Percentiles rank a stretch among this genome's conserved stretches.
These are phyloP conservation scores for Pythium phragmitis DNA, from an alignment of 352 stramenopile genomes.

Conservation along the genomic window DNA sequence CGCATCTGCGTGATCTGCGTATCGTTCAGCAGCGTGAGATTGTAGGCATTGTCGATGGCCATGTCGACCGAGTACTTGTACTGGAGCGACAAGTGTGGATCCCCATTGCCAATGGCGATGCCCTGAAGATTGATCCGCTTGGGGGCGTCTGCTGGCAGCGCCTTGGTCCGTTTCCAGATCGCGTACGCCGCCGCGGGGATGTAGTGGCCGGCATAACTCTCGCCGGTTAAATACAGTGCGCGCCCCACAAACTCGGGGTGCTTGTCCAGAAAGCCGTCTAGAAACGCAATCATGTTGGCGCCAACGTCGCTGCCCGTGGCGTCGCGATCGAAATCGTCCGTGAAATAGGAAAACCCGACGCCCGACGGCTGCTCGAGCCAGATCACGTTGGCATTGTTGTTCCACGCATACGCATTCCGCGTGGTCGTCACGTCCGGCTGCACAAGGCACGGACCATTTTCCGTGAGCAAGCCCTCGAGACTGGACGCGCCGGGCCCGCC, in stretches of 20 bases:
- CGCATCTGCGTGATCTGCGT: constrained; percentile 41
- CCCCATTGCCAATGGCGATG: constrained; percentile 71
- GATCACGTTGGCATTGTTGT: constrained; percentile 44
- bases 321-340: constrained; percentile 30
- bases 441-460: constrained; percentile 54
- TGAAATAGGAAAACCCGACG: constrained; percentile 41
- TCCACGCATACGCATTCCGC: constrained; percentile 49
- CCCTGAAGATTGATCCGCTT: constrained; percentile 49
- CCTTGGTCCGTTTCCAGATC: constrained; percentile 35
- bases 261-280: constrained; percentile 48
- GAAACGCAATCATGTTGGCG: constrained; percentile 52
- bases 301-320: constrained; percentile 37
- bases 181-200: constrained; percentile 40
- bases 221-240: constrained; percentile 49
- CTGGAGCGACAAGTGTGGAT: constrained; percentile 45
- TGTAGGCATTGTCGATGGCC: constrained; percentile 53
- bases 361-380: constrained; percentile 46
- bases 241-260: constrained; percentile 41
- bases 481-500: constrained; percentile 40
- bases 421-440: constrained; percentile 33
- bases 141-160: constrained; percentile 30
- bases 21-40: constrained; percentile 44
- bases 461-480: constrained; percentile 36
- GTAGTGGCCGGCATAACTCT: constrained; percentile 64
- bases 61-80: constrained; percentile 42